Base-by-base conservation (phyloP, 208 protist genomes). In the Trypanosoma theileri region DNA sequence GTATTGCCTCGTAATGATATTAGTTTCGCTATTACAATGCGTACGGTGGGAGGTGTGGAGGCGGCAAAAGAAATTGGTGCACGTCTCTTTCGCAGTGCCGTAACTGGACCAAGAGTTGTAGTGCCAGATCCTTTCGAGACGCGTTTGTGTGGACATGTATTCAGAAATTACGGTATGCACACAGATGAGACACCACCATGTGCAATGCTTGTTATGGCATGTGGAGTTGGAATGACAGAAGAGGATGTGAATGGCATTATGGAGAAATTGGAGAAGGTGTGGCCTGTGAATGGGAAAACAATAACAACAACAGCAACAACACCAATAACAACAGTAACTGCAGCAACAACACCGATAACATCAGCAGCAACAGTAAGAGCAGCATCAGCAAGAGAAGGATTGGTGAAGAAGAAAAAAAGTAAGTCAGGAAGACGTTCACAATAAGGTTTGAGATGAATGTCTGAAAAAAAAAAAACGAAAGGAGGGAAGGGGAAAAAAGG, bases 21-120 rank as follows among this genome's bases (percentile, higher is more conserved):
- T 66, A 94, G 88, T 54, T 60, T 96, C 51, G 83, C 84, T 42
- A 59, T 96, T 28, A 96, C 88, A 10, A 89, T 96, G 82, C 60
- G 66, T 10, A 53, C 44, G 14, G 50, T 70, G 14, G 45, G 59
- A 28, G 42, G 48, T 4, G 42, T 21, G 16, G 21, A 44, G 14
- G 79, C 54, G 7, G 80, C 81, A n/a, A 72, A 67, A 28, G 67
- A 59, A 9, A 70, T 96, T 53, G 91, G 91, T 12, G 88, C 83
- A 0, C 79, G 83, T 58, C 70, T 96, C 1, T 96, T 94, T 53
- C 85, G 85, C 19, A 60, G 63, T 35, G 79, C 73, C 44, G 82
- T 93, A 14, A 93, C 88, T 0, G 91, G 91, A 3, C 83, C 89
- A 1, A 72, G 88, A 9, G 86, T 94, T 35, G 65, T 96, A 9